Evolutionary conservation across 352 stramenopile genomes (phyloP).

Genomic region (Pythium brassicae): DNA sequence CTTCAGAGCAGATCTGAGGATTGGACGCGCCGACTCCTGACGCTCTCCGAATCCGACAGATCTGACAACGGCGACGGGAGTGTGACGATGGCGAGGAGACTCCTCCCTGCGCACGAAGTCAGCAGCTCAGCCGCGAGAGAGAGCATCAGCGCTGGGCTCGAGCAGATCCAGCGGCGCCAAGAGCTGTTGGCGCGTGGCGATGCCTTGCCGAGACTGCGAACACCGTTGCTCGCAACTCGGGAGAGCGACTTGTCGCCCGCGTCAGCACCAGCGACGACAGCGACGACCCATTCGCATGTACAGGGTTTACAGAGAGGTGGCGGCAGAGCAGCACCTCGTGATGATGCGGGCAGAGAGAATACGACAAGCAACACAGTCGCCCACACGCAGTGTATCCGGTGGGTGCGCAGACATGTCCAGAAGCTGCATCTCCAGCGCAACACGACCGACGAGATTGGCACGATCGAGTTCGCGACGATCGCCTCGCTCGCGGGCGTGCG

Average conservation of each 20-base stretch:
- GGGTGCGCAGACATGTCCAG: constrained; percentile 16
- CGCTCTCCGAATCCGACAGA: too few species aligned
- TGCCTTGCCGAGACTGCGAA: not conserved
- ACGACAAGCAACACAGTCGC: not conserved
- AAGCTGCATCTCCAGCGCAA: constrained; percentile 5
- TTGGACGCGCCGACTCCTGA: too few species aligned
- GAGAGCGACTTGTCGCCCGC: not conserved
- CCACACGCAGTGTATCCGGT: constrained; percentile 13
- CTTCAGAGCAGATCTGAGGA: not conserved
- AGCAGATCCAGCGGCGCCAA: constrained; percentile 16
- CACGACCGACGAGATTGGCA: constrained; percentile 8
- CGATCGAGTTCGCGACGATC: constrained; percentile 22
- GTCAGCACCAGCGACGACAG: not conserved
- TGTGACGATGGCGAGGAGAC: not conserved
- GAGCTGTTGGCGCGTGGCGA: constrained; percentile 14
- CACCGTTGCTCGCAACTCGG: not conserved
- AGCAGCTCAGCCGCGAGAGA: not conserved
- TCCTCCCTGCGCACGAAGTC: not conserved
- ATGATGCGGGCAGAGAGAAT: not conserved
- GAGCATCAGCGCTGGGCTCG: constrained; percentile 11
- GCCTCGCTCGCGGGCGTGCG: constrained; percentile 21
- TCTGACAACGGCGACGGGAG: not conserved
- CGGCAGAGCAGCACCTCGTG: too few species aligned
- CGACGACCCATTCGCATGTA: constrained; percentile 5
- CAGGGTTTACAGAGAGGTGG: not conserved